Evolutionary conservation across 768 basidiomycete genomes (phyloP).

Genomic region (Rossbeevera mucosa): DNA sequence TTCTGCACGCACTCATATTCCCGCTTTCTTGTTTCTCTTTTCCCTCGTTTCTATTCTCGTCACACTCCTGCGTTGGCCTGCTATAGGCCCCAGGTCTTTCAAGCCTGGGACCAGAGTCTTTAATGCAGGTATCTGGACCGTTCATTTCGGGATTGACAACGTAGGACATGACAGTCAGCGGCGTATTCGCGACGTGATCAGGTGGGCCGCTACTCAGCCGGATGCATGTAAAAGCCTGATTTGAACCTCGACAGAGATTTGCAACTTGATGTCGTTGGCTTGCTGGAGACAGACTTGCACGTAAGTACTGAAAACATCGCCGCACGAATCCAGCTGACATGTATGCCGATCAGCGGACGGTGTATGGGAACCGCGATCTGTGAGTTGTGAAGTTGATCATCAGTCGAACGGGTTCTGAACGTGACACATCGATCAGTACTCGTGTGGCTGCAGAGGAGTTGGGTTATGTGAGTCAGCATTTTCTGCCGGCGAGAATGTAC

Average conservation of each 20-base stretch:
- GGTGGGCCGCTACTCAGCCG: constrained; percentile 39
- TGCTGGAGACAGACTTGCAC: constrained; percentile 83
- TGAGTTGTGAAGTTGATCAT: constrained; percentile 29
- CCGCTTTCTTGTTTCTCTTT: constrained; percentile 35
- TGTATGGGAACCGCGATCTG: constrained; percentile 85
- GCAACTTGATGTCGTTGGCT: constrained; percentile 79
- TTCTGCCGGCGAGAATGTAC: background rate
- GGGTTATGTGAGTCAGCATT: constrained; percentile 60
- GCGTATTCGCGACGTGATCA: constrained; percentile 46
- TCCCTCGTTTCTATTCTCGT: constrained; percentile 47
- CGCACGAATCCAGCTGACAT: background rate
- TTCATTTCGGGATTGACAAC: constrained; percentile 73
- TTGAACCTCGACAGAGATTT: constrained; percentile 50
- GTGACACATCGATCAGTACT: constrained; percentile 44
- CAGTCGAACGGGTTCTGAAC: background rate
- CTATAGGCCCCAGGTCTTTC: constrained; percentile 48
- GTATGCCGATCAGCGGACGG: constrained; percentile 44
- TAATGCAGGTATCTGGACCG: constrained; percentile 84
- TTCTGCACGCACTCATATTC: constrained; percentile 27
- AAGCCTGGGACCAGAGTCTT: constrained; percentile 63
- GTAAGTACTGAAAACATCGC: constrained; percentile 39
- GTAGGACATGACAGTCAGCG: constrained; percentile 33
- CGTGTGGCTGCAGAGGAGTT: constrained; percentile 72
- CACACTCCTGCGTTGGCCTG: constrained; percentile 53
- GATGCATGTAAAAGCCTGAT: background rate